A percentile compares a stretch with the other conserved stretches of the same genome.
Conservation (phyloP, 2,329 filamentous ascomycete genomes). For the Elsinoe necatrix region DNA sequence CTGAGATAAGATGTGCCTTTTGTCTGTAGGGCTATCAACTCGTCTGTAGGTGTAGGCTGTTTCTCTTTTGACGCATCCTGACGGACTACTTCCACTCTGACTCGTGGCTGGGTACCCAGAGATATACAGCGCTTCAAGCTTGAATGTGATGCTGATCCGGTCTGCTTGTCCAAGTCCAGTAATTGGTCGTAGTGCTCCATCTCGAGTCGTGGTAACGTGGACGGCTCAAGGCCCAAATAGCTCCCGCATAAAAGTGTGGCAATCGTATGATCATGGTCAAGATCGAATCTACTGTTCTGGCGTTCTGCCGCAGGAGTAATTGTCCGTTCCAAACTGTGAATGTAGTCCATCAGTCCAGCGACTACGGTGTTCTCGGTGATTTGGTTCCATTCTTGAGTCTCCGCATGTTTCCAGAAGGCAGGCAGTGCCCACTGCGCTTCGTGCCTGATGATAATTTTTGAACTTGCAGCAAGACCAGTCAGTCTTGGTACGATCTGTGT, state of each 20-base stretch:
- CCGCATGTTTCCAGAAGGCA: conserved; percentile 35
- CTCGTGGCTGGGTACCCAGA: neutral
- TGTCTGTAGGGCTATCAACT: conserved; percentile 39
- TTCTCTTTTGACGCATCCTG: neutral
- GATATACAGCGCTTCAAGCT: neutral
- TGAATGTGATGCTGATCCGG: conserved; percentile 14
- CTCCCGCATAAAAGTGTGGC: conserved; percentile 38
- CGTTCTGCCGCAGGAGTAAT: conserved; percentile 31
- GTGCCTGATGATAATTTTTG: conserved; percentile 46
- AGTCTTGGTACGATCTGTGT: conserved; percentile 35
- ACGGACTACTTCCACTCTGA: neutral
- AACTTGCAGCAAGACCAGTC: conserved; percentile 38
- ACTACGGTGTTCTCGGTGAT: conserved; percentile 36
- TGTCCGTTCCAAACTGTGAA: conserved; percentile 38
- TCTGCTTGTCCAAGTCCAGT: conserved; percentile 25
- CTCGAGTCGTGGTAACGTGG: conserved; percentile 31
- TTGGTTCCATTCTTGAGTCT: conserved; percentile 28
- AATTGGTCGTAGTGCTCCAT: conserved; percentile 35
- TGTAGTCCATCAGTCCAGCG: conserved; percentile 35
- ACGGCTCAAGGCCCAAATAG: conserved; percentile 37
- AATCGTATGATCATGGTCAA: conserved; percentile 36
- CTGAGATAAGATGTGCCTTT: conserved; percentile 41
- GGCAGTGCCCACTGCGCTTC: conserved; percentile 45
- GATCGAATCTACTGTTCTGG: conserved; percentile 36
- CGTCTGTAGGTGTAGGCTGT: conserved; percentile 5